Conservation (phyloP, 2,329 filamentous ascomycete species). For the Trichothecium sympodiale region DNA sequence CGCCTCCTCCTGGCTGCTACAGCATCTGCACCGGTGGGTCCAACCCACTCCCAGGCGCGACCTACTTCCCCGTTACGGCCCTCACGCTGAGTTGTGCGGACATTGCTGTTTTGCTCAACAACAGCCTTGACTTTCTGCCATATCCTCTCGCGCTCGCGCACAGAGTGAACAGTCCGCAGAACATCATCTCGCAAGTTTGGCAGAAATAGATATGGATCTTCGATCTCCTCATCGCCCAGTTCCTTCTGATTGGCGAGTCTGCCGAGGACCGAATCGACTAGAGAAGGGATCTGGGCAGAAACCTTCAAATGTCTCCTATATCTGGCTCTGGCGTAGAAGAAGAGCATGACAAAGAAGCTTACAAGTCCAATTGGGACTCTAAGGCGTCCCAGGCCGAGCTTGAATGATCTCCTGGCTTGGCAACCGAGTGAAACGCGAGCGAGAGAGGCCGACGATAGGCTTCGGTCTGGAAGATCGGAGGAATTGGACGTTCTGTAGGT, state of each 20-base stretch:
- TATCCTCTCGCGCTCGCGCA: conserved; percentile 64
- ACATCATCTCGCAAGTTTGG: conserved; percentile 89
- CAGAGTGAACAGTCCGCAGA: conserved; percentile 67
- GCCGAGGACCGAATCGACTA: conserved; percentile 78
- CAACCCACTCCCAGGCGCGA: conserved; percentile 61
- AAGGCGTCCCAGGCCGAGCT: conserved; percentile 76
- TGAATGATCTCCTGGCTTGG: conserved; percentile 65
- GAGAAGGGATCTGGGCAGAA: conserved; percentile 62
- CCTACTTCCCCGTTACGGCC: conserved; percentile 53
- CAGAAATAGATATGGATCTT: conserved; percentile 74
- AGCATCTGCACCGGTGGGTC: conserved; percentile 35
- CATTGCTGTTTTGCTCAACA: conserved; percentile 89
- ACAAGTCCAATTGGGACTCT: conserved; percentile 69
- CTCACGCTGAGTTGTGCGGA: conserved; percentile 64
- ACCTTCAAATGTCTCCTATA: conserved; percentile 54
- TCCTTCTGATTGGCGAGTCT: conserved; percentile 76
- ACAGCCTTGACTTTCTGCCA: conserved; percentile 77
- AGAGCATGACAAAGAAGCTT: conserved; percentile 33
- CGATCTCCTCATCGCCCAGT: conserved; percentile 54
- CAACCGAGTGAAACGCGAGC: conserved; percentile 81
- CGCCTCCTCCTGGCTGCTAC: conserved; percentile 30
- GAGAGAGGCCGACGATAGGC: conserved; percentile 78
- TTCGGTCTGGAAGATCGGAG: conserved; percentile 47
- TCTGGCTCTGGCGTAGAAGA: conserved; percentile 53
- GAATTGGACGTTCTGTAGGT: conserved; percentile 60